Percentiles rank a stretch among this genome's conserved stretches.
Conservation (phyloP, 2,329 filamentous ascomycete genomes). For the Diplodia intermedia region DNA sequence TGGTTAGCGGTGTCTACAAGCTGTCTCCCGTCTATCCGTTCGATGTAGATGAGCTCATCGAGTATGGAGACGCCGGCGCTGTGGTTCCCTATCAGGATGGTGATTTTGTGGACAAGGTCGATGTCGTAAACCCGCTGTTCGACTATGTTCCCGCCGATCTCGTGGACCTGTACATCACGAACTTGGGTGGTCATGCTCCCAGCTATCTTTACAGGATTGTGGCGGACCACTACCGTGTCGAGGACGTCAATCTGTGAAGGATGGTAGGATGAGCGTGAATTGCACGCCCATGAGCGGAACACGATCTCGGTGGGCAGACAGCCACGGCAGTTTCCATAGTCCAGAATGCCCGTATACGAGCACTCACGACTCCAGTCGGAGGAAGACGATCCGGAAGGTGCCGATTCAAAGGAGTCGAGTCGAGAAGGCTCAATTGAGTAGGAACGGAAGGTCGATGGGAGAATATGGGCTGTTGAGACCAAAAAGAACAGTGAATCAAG, state of each 20-base stretch:
- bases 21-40: slow-evolving; percentile 89
- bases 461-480: not conserved
- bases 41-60: slow-evolving; percentile 79
- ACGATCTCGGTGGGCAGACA: not conserved
- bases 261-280: not conserved
- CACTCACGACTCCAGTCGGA: not conserved
- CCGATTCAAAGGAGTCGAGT: not conserved
- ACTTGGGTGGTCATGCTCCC: slow-evolving; percentile 74
- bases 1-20: slow-evolving; percentile 91
- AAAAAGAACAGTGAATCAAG: not conserved
- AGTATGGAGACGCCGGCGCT: slow-evolving; percentile 81
- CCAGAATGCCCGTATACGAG: not conserved
- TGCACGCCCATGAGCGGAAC: not conserved
- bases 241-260: slow-evolving; percentile 13
- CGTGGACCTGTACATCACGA: slow-evolving; percentile 84
- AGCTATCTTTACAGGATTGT: slow-evolving; percentile 77
- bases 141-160: slow-evolving; percentile 81
- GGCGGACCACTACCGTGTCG: slow-evolving; percentile 68
- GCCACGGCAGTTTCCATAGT: not conserved
- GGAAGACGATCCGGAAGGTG: not conserved
- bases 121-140: slow-evolving; percentile 78
- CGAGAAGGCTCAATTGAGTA: not conserved
- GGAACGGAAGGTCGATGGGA: not conserved
- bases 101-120: slow-evolving; percentile 76
- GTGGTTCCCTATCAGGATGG: slow-evolving; percentile 82